Conservation (phyloP, 2,329 filamentous ascomycete species). For the Alternaria sp. region DNA sequence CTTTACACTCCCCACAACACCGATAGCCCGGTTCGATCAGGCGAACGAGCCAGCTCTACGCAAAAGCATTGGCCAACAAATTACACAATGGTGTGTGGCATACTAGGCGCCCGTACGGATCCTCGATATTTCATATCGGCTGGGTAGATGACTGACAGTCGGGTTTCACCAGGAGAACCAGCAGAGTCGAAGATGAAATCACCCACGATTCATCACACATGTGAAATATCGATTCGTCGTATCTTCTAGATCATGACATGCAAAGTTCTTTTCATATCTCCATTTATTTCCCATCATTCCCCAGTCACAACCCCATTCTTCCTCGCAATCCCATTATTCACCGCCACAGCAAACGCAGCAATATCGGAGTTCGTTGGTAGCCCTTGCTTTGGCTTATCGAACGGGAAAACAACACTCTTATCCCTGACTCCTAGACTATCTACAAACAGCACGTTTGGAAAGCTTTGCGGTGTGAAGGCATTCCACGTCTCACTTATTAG, state of each 20-base stretch:
- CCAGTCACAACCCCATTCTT: constrained; percentile 35
- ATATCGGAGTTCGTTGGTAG: constrained; percentile 37
- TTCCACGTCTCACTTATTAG: constrained; percentile 43
- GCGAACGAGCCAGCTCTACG: background rate
- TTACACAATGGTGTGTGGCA: background rate
- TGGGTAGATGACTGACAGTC: background rate
- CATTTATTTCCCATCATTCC: background rate
- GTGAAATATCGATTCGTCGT: background rate
- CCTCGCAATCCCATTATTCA: constrained; percentile 46
- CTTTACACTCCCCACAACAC: background rate
- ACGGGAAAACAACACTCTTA: constrained; percentile 41
- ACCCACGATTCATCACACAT: rapidly evolving
- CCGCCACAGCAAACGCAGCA: constrained; percentile 42
- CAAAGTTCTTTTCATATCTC: background rate
- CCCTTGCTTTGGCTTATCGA: constrained; percentile 28
- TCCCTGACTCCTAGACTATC: constrained; percentile 43
- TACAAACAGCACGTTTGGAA: constrained; percentile 47
- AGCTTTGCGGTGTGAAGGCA: constrained; percentile 40
- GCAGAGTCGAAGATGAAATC: background rate
- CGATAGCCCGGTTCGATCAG: background rate
- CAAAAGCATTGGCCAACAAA: background rate
- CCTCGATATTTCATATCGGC: background rate
- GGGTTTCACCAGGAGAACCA: too few relatives aligned
- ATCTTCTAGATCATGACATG: background rate
- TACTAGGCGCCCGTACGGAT: background rate